phyloP scores from a whole-genome alignment of 305 asterid genomes.

The Rubia tinctorum region DNA sequence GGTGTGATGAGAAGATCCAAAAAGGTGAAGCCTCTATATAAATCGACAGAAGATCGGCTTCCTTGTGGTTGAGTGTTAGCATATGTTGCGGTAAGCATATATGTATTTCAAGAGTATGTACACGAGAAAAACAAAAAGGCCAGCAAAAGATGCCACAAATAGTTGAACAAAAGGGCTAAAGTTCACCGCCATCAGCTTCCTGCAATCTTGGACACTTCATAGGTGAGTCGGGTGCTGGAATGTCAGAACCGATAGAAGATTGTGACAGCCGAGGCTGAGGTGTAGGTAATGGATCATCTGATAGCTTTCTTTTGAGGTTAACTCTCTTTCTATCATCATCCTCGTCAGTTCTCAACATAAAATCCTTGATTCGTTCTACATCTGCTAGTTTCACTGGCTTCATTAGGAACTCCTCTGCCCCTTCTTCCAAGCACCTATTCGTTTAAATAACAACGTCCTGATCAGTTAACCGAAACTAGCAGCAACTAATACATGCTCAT shows the following conservation, averaged over 20 bases:
- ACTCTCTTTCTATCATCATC: constrained; percentile 15
- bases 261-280: constrained; percentile 16
- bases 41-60: neutral
- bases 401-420: constrained; percentile 79
- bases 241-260: constrained; percentile 20
- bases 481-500: neutral
- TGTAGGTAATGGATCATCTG: constrained; percentile 23
- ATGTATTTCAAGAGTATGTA: neutral
- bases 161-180: neutral
- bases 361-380: constrained; percentile 64
- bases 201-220: constrained; percentile 9
- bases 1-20: neutral
- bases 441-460: neutral
- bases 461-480: neutral
- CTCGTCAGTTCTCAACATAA: constrained; percentile 42
- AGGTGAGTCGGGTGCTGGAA: neutral
- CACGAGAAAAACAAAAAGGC: constrained; percentile 1
- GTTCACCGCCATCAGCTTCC: neutral
- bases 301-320: constrained; percentile 42
- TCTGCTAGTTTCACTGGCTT: constrained; percentile 87
- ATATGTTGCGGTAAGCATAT: constrained; percentile 12
- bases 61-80: neutral
- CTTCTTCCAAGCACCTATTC: constrained; percentile 79
- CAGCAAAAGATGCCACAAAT: neutral
- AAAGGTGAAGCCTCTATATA: neutral